Conservation (phyloP, 164 flowering plant species). For the Vitis cinerea region DNA sequence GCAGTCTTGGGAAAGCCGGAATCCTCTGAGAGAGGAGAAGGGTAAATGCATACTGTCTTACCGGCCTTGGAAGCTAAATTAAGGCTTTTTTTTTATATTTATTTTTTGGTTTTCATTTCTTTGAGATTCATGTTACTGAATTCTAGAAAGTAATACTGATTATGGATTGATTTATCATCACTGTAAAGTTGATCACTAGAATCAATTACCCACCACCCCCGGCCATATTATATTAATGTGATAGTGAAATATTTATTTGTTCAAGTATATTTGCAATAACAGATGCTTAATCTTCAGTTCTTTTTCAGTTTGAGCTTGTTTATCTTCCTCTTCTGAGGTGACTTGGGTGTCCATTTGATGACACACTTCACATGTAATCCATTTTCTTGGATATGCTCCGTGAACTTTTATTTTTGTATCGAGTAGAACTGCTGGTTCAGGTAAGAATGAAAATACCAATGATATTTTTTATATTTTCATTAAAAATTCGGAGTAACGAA, state of each 20-base stretch:
- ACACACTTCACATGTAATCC: no score
- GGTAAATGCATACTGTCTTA: background rate
- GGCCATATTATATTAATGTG: background rate
- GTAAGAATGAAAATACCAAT: no score
- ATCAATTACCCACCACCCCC: background rate
- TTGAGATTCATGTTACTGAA: constrained; percentile 1
- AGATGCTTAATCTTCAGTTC: background rate
- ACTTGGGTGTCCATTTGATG: no score
- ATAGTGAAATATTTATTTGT: constrained; percentile 12
- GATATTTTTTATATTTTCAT: no score
- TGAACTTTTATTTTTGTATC: no score
- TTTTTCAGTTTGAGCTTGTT: no score
- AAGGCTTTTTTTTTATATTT: background rate
- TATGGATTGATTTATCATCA: constrained; percentile 11
- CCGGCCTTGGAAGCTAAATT: background rate
- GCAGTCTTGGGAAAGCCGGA: background rate
- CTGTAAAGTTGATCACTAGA: constrained; percentile 20
- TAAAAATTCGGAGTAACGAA: no score
- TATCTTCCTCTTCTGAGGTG: no score
- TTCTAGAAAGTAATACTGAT: constrained; percentile 8
- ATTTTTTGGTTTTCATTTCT: background rate
- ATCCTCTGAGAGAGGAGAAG: background rate
- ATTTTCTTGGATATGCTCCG: no score
- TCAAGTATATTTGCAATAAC: constrained; percentile 3
- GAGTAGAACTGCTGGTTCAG: no score